phyloP scores from a whole-genome alignment of 495 filamentous ascomycete genomes.

The Patellaria atrata region DNA sequence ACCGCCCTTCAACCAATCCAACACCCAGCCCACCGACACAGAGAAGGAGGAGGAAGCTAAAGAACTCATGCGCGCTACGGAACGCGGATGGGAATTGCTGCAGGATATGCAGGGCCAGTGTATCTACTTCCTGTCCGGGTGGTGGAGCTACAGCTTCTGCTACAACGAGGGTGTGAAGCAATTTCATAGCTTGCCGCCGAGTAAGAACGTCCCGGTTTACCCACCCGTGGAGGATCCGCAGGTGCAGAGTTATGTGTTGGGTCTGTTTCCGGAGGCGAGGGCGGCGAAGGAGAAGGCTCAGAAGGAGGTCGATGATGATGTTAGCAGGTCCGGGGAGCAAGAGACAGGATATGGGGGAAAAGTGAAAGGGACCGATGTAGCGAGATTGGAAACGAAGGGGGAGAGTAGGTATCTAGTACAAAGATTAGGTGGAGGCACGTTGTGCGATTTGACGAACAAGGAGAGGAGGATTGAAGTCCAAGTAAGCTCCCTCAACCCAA shows the following conservation, averaged over 20 bases:
- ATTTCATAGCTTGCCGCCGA: conserved; percentile 70
- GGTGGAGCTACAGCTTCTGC: conserved; percentile 97
- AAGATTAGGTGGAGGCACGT: conserved; percentile 67
- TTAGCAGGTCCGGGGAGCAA: conserved; percentile 21
- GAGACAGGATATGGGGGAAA: conserved; percentile 13
- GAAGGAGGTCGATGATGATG: conserved; percentile 22
- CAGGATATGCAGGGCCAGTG: conserved; percentile 74
- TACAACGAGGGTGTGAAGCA: conserved; percentile 79
- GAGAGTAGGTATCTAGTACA: conserved; percentile 86
- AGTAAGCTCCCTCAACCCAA: conserved; percentile 21
- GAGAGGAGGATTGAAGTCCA: conserved; percentile 76
- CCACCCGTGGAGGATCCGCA: conserved; percentile 60
- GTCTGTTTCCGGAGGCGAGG: conserved; percentile 34
- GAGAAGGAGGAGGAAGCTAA: conserved; percentile 64
- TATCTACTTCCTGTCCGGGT: conserved; percentile 80
- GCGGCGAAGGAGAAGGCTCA: conserved; percentile 25
- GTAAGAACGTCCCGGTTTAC: conserved; percentile 47
- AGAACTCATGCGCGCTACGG: conserved; percentile 69
- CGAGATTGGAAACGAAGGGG: conserved; percentile 42
- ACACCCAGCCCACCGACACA: conserved; percentile 38
- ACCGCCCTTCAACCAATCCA: conserved; percentile 32
- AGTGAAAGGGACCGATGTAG: conserved; percentile 9
- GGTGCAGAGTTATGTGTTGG: conserved; percentile 69
- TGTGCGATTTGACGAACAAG: conserved; percentile 81
- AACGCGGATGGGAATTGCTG: conserved; percentile 81